Conservation (phyloP, 2,329 filamentous ascomycete species). For the Epichloe hybrida region DNA sequence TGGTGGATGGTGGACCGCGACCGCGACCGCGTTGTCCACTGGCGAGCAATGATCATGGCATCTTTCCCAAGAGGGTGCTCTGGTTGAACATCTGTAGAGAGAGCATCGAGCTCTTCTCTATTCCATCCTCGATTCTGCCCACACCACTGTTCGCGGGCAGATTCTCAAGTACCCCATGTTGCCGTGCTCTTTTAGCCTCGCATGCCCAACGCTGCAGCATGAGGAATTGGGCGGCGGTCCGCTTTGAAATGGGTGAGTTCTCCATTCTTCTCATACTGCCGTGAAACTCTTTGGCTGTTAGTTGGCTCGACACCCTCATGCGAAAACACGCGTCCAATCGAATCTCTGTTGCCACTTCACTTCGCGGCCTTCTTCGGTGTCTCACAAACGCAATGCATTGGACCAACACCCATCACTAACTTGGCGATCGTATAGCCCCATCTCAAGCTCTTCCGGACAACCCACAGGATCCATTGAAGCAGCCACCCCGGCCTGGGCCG, state of each 20-base stretch:
- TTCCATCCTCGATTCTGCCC: not conserved
- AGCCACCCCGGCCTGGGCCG: conserved; percentile 34
- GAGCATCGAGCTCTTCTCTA: not conserved
- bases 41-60: not conserved
- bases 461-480: conserved; percentile 37
- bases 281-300: not conserved
- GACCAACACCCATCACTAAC: conserved; percentile 3
- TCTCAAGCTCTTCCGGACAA: conserved; percentile 47
- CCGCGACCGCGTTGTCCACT: not conserved
- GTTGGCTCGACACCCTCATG: not conserved
- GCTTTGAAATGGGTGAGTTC: conserved; percentile 15
- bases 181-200: conserved; percentile 7
- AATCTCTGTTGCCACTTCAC: not conserved
- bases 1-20: not conserved
- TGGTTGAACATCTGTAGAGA: not conserved
- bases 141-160: not conserved
- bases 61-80: not conserved
- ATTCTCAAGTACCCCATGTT: not conserved
- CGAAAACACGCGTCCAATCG: not conserved
- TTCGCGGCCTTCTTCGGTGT: not conserved
- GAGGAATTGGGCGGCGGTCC: conserved; percentile 12
- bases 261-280: not conserved
- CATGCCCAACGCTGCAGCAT: conserved; percentile 9
- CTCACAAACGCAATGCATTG: not conserved
- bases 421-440: conserved; percentile 29